Base-by-base conservation (phyloP, 1,139 yeast genomes). In the Geotrichum siamense region DNA sequence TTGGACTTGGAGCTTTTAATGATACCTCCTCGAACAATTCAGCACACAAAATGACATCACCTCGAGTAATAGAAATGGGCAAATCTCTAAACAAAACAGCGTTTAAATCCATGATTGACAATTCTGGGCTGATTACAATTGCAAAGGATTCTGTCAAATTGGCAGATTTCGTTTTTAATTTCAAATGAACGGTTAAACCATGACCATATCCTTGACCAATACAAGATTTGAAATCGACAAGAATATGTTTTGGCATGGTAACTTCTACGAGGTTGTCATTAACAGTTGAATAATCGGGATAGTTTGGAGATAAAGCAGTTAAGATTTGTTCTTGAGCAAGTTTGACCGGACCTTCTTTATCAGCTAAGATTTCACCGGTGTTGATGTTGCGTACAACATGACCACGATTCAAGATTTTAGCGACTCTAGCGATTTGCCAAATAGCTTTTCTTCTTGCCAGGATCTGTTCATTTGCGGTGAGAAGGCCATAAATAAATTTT, bases 101-200 rank as follows among this genome's bases (percentile, higher is more conserved):
- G 44, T 87, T 76, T 52, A 78, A 76, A 50, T 82, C 87, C 42
- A 76, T 72, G 45, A 78, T 67, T 15, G 78, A 71, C 44, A 78
- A 72, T 48, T 79, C 80, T 1, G 79, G 77, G 2, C 76, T 70
- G 38, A 86, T 75, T 50, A 76, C 78, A 38, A 84, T 78, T 6
- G 83, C 78, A 65, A 82, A 84, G 0, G 94, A 82, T 64, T 86
- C 95, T 0, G 95, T 82, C 47, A 86, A 68, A 55, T 84, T 71
- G 55, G 71, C 75, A 44, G 73, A 73, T 30, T 75, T 70, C 51
- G 80, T 82, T 58, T 94, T 70, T 54, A 86, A 65, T 57, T 80
- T 81, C 65, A 86, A 67, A 56, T 79, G 78, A 2, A 89, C 91
- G 38, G 78, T 77, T 53, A 80, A 78, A 2, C 86, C 87, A 30